Evolutionary conservation across 2,329 filamentous ascomycete species (phyloP), one percentile per base, ranked within the genome.

Genomic region (Clarireedia homoeocarpa): DNA sequence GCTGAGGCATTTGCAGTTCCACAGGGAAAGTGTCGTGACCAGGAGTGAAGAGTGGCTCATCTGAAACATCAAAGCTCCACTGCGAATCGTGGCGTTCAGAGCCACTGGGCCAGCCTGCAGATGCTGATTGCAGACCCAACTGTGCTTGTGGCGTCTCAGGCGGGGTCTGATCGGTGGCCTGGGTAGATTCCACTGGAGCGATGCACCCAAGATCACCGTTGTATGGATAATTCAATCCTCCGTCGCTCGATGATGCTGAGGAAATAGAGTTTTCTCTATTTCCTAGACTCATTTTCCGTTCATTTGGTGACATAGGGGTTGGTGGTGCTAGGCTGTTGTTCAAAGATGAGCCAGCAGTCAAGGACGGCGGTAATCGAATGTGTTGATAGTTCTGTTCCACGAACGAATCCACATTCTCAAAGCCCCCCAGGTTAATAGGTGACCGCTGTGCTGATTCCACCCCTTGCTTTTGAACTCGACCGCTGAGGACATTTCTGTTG

Each of bases 321-420:
- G 66, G 65, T 42, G 67, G 67, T 45, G 67, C 66, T 3, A 69
- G 60, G 42, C 63, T 69, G 56, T 64, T 65, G 44, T 62, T 66
- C n/a, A 65, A 27, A 12, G 66, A 65, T 14, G 65, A 65, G 26
- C 61, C 49, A 7, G 59, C 62, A 4, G 60, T 63, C 39, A 66
- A 48, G 1, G 62, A 59, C n/a, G 61, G 61, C 14, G 59, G 59
- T 24, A 63, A 53, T 17, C 60, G 60, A 30, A 65, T 60, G 17
- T 46, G 63, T n/a, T 65, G 61, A 20, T 59, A 61, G 40, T 66
- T 65, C 45, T 63, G 62, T 40, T 69, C 67, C 40, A 69, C 59
- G 36, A 66, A 66, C 6, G 63, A 58, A 9, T 56, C 59, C n/a
- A 58, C 58, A 59, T 64, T 61, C 27, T 60, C 56, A 48, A 67